Evolutionary conservation across 1,139 yeast genomes (phyloP), one percentile per base, ranked within the genome.

Genomic region (Magnusiomyces suaveolens): DNA sequence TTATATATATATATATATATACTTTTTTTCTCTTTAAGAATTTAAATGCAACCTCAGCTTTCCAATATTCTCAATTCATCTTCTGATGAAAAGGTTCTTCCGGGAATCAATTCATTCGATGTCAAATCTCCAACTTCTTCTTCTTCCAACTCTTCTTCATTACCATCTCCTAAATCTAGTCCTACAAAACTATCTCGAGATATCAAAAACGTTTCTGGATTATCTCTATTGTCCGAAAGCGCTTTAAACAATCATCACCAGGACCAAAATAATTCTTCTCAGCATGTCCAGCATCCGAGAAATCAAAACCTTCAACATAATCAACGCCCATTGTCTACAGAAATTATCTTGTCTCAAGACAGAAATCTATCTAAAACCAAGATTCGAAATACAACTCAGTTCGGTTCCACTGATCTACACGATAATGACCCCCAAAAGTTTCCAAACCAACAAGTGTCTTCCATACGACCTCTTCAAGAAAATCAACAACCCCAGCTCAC

Each of bases 201-300:
- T 12, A 33, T 33, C 26, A 33, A 47, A 23, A 6, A 25, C 18
- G 38, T 32, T 33, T 47, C 41, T 2, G 50, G 50, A 2, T 36
- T 47, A 16, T 47, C 50, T 2, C 29, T 47, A 21, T 32, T 47
- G 26, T 47, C 50, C 2, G 50, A 47, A 3, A 47, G 50, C 20
- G 50, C 50, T 2, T 25, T 46, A n/a, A 8, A 41, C 4, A 16
- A 12, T 3, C 6, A 38, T 18, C 41, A 16, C 4, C n/a, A 38
- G 6, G 6, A n/a, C n/a, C n/a, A n/a, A n/a, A n/a, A n/a, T n/a
- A n/a, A n/a, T n/a, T n/a, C 6, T 38, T 38, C n/a, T 6, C 6
- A 38, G 6, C 41, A n/a, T 38, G 41, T 16, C 20, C 41, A 38
- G 16, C 4, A 38, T 16, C 41, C 4, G 41, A 6, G 6, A 38